phyloP scores from a whole-genome alignment of 148 eudicot genomes.

The Camellia japonica region DNA sequence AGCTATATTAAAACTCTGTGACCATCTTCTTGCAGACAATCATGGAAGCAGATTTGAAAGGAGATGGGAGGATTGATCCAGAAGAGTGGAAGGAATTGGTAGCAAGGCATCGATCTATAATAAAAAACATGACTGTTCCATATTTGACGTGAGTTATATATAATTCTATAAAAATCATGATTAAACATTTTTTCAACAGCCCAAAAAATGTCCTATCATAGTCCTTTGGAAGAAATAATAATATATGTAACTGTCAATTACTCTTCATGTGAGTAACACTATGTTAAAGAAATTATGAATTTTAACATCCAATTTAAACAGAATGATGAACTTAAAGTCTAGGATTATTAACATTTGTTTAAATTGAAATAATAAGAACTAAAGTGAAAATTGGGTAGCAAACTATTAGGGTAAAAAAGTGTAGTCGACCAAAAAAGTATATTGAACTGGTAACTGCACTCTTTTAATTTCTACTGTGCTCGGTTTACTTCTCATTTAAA shows the following conservation, averaged over 20 bases:
- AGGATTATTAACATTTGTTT: too few species aligned
- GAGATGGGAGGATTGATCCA: constrained; percentile 54
- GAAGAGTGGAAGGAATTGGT: constrained; percentile 62
- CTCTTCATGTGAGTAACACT: too few species aligned
- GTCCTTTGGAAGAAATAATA: too few species aligned
- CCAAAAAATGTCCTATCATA: neutral
- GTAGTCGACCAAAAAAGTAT: too few species aligned
- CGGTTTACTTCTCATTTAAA: neutral
- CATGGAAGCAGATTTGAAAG: constrained; percentile 48
- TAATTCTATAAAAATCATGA: neutral
- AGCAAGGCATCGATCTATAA: constrained; percentile 41
- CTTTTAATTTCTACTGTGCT: neutral
- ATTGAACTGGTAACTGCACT: neutral
- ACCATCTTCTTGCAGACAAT: constrained; percentile 31
- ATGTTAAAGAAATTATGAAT: too few species aligned
- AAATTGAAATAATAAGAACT: too few species aligned
- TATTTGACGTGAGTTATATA: constrained; percentile 35
- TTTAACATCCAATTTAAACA: too few species aligned
- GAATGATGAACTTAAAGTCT: too few species aligned
- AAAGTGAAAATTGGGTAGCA: too few species aligned
- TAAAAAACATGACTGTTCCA: constrained; percentile 55
- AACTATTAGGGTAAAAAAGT: too few species aligned
- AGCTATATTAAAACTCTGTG: neutral
- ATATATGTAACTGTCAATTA: too few species aligned
- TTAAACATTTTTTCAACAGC: neutral